phyloP scores from a whole-genome alignment of 208 protist genomes.

The Leishmania martiniquensis region DNA sequence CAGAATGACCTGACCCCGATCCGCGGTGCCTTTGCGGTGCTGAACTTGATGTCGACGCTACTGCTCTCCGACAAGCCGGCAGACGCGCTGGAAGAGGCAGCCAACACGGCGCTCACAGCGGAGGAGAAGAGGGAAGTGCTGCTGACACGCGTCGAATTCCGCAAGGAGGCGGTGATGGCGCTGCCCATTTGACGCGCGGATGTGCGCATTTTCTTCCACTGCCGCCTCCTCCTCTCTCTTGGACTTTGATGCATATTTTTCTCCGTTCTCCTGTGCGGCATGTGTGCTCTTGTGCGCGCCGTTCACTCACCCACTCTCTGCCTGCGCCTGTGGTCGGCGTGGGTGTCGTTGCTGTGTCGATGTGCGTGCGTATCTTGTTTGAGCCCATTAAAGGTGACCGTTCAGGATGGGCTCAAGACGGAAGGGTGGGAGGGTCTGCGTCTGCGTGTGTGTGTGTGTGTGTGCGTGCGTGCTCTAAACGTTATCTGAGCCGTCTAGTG shows the following conservation, averaged over 20 bases:
- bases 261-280: background rate
- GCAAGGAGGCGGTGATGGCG: constrained; percentile 55
- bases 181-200: constrained; percentile 39
- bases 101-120: constrained; percentile 63
- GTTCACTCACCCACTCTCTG: background rate
- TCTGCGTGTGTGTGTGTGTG: background rate
- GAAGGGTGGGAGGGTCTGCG: background rate
- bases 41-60: constrained; percentile 60
- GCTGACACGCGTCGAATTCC: constrained; percentile 69
- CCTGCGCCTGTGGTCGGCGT: background rate
- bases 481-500: too few relatives aligned
- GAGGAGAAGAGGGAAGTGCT: constrained; percentile 77
- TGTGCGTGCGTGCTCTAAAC: background rate
- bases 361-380: background rate
- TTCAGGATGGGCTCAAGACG: background rate
- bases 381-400: background rate
- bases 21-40: constrained; percentile 50
- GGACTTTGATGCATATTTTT: too few relatives aligned
- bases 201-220: background rate
- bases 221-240: too few relatives aligned
- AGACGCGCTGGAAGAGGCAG: constrained; percentile 68
- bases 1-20: constrained; percentile 55
- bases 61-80: constrained; percentile 66
- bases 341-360: background rate
- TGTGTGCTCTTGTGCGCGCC: background rate